Base-by-base conservation (phyloP, 2,329 filamentous ascomycete genomes). In the Nemania bipapillata region DNA sequence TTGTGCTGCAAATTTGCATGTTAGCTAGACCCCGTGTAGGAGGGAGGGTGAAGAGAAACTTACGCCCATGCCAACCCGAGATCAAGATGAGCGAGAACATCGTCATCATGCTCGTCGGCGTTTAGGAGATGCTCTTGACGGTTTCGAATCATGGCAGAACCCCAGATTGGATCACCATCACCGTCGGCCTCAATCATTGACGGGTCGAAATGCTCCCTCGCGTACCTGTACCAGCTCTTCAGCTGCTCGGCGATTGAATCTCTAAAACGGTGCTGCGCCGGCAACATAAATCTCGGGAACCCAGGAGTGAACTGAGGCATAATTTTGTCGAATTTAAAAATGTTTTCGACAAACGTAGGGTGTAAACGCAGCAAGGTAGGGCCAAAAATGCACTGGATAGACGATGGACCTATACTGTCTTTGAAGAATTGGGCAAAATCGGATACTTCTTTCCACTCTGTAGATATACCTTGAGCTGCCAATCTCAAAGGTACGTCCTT, bases 11-110 rank as follows among this genome's bases (percentile, higher is more conserved):
- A 42, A 37, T 30, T 2, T 12, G 40, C 9, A 20, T 1, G 50
- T 71, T 63, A 71, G 63, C 26, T 8, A 56, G 11, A 20, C 54
- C 37, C 4, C 22, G 57, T 11, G 9, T 26, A 17, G 24, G 8
- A 62, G 7, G 3, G 4, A 22, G 7, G 9, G 11, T 50, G 47
- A 40, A 8, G 8, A 11, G 9, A 35, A 47, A 66, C 72, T 66
- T 32, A 74, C 71, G 66, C 72, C 71, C 71, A 74, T 2, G 66
- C 66, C 5, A 71, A n/a, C 12, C 71, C 71, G n/a, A 74, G 70
- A 58, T 74, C 72, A 35, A 63, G 50, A 6, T 59, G 50, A 32
- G 72, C 63, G 4, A 73, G 68, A 37, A 64, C 69, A 2, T 68
- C 69, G 37, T 74, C 65, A 22, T 72, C 72, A 42, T 71, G 69